Evolutionary conservation across 257 asterid species (phyloP).

Genomic region (Petunia secreta): DNA sequence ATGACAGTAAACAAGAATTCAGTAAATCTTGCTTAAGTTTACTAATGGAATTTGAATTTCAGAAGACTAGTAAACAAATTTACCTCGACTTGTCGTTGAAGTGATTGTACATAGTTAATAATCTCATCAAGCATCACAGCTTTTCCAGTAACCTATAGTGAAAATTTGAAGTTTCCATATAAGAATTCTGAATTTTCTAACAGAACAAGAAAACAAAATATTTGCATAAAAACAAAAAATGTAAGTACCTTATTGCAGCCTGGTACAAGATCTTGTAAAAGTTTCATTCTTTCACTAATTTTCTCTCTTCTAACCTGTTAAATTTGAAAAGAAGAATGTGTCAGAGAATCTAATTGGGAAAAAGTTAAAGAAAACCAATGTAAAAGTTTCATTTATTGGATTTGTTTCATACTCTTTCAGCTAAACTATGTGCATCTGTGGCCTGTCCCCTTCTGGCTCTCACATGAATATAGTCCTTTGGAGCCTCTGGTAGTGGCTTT

Average conservation of each 20-base stretch:
- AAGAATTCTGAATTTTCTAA: neutral
- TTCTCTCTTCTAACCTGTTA: constrained; percentile 85
- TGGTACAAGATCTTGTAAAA: constrained; percentile 88
- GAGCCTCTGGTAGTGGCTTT: constrained; percentile 53
- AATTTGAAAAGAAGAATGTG: neutral
- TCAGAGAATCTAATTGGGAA: neutral
- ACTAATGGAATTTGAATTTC: neutral
- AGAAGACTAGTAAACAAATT: neutral
- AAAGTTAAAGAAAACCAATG: too few relatives aligned
- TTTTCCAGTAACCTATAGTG: constrained; percentile 77
- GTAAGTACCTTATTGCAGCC: constrained; percentile 88
- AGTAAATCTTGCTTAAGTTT: neutral
- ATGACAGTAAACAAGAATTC: neutral
- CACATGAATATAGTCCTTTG: constrained; percentile 89
- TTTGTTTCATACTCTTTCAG: constrained; percentile 69
- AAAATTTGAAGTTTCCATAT: neutral
- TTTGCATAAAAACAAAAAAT: neutral
- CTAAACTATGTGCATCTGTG: constrained; percentile 94
- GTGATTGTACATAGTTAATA: constrained; percentile 84
- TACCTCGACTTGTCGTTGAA: constrained; percentile 92
- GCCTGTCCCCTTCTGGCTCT: constrained; percentile 97
- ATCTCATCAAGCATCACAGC: constrained; percentile 99
- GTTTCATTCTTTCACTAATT: constrained; percentile 90
- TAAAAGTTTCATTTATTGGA: neutral
- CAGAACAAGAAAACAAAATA: neutral